Evolutionary conservation across 2,329 filamentous ascomycete genomes (phyloP), one percentile per base, ranked within the genome.

Genomic region (Myriosclerotinia scirpicola): DNA sequence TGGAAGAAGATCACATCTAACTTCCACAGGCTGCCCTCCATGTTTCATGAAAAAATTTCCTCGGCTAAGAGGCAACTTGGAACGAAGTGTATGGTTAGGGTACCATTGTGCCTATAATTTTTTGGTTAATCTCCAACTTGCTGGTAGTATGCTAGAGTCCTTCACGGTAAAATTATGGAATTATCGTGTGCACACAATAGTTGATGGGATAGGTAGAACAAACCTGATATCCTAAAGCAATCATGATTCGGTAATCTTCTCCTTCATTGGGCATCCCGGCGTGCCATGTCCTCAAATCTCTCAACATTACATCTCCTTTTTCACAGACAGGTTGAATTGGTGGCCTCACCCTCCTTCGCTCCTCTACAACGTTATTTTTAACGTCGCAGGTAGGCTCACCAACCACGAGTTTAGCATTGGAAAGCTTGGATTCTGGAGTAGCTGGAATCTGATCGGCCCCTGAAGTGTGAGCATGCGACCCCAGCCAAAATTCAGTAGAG

Each of bases 181-280:
- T 26, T 9, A 20, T 38, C 36, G 42, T 38, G 26, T 46, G 6
- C 50, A 4, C 30, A 42, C 15, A 20, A 50, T 26, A 20, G 26
- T 59, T 26, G 67, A 62, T 36, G 56, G 26, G 54, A 34, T 5
- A 54, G 7, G 12, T 63, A 50, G 14, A 44, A 50, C 17, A 64
- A 26, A 42, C 54, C 36, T 55, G 54, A 38, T 55, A 55, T n/a
- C 54, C 54, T 40, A 67, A 61, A 34, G 83, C 83, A n/a, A 87
- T 75, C 84, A 86, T 86, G 17, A 85, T 79, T 26, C 84, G 76
- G 6, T 81, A 78, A 12, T 80, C 76, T 5, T 78, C 73, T 0
- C 81, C 82, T 54, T 73, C 69, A 68, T 88, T 87, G 0, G 84
- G 85, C 81, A 86, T 85, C 0, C 85, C 86, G 0, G 84, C 84